Evolutionary conservation across 139 green algal species (phyloP), one percentile per base, ranked within the genome.

Genomic region (Nannochloris sp.): DNA sequence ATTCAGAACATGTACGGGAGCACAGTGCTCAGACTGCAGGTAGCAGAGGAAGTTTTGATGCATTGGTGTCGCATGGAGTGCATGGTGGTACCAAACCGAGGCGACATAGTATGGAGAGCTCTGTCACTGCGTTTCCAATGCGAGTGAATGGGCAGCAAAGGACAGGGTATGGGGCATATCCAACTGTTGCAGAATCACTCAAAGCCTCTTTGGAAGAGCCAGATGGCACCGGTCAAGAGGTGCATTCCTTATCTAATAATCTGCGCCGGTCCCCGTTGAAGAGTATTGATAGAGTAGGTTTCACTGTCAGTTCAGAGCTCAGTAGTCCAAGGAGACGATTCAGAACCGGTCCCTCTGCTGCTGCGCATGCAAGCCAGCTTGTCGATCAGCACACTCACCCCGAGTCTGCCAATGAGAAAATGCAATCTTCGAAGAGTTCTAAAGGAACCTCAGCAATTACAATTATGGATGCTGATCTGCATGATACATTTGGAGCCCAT

Each of bases 401-500:
- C 9, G 34, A 40, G 34, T 40, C 34, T 14, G 6, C 34, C 7
- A 8, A 40, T 12, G 34, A 40, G 34, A 40, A 9, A 12, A 0
- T 3, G 34, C 7, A 0, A 40, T 0, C 0, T 9, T 40, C 34
- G 34, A 40, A 40, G 7, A 9, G 34, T 40, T 11, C 34, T 12
- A 40, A 9, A 40, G 8, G 9, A 12, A 53, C 2, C 2, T 7
- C n/a, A 25, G 46, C 46, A 25, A 19, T 21, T 21, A 53, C 46
- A 0, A 25, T 25, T 6, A 53, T 76, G 11, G 57, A 72, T 27
- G 48, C 70, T 1, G 70, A 76, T 48, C 14, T 76, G 10, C 70
- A 76, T 44, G 70, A 76, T 60, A 72, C 64, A 15, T 76, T 76
- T 69, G 70, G 70, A 3, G 70, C 64, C 2, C 70, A 76, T 29